Base-by-base conservation (phyloP, 306 rosid species). In the Inga leiocalycina region DNA sequence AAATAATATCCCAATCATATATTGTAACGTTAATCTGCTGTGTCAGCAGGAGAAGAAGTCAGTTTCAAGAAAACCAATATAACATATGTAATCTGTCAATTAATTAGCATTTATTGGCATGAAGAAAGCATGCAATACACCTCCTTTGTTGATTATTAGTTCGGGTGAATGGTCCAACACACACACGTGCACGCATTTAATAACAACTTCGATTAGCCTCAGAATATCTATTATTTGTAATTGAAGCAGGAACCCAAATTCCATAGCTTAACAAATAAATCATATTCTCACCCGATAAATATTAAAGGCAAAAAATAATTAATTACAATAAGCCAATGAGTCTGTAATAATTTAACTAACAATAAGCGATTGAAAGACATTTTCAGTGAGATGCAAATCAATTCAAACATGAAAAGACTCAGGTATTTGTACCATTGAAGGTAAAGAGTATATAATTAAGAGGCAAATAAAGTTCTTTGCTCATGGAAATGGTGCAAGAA, bases 1-100 rank as follows among this genome's bases (percentile, higher is more conserved):
- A 96, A 79, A 96, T 90, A 85, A 96, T 94, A 89, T 96, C 99
- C 99, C 99, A 94, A 82, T 96, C 98, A 84, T 92, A 96, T 87
- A 96, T 94, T 46, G 99, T 96, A 84, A 96, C 90, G 76, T 87
- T 89, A 78, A 96, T 92, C 99, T 96, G 98, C 82, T 65, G 88
- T 76, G 84, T 65, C 88, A 88, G 85, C 80, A 86, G 87, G 79
- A 59, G 84, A 86, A 85, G 80, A 88, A 51, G 84, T 89, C 85
- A 90, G 89, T 80, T 89, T 80, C 86, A 85, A n/a, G 86, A 82
- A 87, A 88, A 84, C 86, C 86, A 78, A 84, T 88, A 84, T 81
- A 84, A 67, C 65, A 80, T 84, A 79, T 64, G 80, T 57, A 76
- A 57, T 74, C 81, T 75, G 84, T 82, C 77, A 73, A 86, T 51